These are phyloP conservation scores for Pseudogymnoascus sp. DNA, from an alignment of 2,329 filamentous ascomycete genomes.

Conservation along the genomic window DNA sequence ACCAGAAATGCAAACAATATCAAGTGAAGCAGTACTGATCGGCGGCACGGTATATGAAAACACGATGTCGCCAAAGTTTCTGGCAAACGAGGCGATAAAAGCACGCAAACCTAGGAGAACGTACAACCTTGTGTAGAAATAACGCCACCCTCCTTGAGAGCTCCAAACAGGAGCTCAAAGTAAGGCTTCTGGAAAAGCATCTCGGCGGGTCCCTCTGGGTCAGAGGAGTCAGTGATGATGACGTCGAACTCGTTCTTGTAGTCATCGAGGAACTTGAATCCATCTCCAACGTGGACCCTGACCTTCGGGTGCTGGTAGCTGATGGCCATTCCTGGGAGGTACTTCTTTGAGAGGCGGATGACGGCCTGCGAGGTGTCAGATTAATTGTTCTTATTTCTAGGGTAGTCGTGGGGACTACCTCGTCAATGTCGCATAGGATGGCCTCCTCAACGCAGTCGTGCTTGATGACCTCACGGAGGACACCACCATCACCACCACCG, in stretches of 20 bases:
- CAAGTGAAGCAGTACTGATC: constrained; percentile 2
- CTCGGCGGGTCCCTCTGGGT: constrained; percentile 95
- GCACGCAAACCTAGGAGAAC: constrained; percentile 56
- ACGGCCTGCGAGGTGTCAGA: constrained; percentile 55
- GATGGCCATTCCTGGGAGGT: constrained; percentile 86
- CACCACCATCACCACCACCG: constrained; percentile 93
- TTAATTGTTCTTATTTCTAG: not conserved
- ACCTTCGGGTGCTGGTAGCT: constrained; percentile 92
- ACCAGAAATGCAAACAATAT: not conserved
- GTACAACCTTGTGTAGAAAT: constrained; percentile 99
- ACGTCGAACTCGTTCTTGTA: constrained; percentile 98
- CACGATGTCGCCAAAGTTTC: not conserved
- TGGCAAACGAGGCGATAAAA: constrained; percentile 12
- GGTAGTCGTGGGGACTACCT: constrained; percentile 44
- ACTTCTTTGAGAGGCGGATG: constrained; percentile 96
- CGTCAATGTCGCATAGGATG: constrained; percentile 95
- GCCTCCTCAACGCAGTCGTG: constrained; percentile 96
- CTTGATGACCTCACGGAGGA: constrained; percentile 98
- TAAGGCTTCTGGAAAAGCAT: constrained; percentile 97
- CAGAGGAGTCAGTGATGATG: constrained; percentile 98
- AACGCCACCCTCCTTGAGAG: constrained; percentile 89
- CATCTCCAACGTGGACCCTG: constrained; percentile 88
- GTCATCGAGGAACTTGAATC: constrained; percentile 96
- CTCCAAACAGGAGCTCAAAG: constrained; percentile 87
- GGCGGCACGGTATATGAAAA: not conserved